A percentile compares a stretch with the other conserved stretches of the same genome.
phyloP scores from a whole-genome alignment of 306 rosid species.

The Luffa aegyptiaca region DNA sequence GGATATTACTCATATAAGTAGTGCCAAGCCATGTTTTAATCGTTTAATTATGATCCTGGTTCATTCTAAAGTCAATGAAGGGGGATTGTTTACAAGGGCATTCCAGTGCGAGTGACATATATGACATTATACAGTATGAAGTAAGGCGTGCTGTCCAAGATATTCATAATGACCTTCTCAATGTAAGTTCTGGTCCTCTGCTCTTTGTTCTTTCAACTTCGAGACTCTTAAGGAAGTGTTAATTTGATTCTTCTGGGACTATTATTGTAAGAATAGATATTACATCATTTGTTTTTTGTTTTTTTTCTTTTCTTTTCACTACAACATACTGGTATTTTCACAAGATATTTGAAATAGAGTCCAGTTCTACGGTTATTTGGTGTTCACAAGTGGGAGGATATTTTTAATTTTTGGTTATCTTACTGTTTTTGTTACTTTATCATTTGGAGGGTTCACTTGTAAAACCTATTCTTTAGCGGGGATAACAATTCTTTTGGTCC shows the following conservation, averaged over 20 bases:
- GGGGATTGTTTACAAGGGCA: slow-evolving; percentile 29
- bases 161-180: slow-evolving; percentile 73
- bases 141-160: slow-evolving; percentile 82
- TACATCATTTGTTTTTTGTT: too few relatives aligned
- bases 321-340: neutral
- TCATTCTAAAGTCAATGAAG: slow-evolving; percentile 37
- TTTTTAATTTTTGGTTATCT: neutral
- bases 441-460: neutral
- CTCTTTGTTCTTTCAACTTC: neutral
- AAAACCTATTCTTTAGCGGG: neutral
- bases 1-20: neutral
- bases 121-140: slow-evolving; percentile 81
- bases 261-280: neutral
- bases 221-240: neutral
- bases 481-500: neutral
- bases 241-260: neutral
- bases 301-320: too few relatives aligned
- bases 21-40: neutral
- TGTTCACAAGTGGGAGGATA: neutral
- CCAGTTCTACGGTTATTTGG: neutral
- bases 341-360: neutral
- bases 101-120: slow-evolving; percentile 33
- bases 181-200: slow-evolving; percentile 35
- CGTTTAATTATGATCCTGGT: neutral
- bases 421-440: neutral